Conservation (phyloP, 208 protist genomes). For the Trichomonas gallinae region DNA sequence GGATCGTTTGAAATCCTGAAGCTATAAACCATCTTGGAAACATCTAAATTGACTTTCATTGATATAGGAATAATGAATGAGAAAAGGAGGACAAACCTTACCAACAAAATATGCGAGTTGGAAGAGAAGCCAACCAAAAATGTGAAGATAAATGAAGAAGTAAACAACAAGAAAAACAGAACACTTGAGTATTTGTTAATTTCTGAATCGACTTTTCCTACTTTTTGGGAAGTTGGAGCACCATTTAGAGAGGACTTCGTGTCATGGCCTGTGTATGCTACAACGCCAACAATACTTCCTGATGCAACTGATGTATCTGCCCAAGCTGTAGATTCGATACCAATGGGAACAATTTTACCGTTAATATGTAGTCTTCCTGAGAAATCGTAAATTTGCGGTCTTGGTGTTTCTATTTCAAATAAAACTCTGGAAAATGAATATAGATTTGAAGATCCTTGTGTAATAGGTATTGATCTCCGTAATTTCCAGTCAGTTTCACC, state of each 20-base stretch:
- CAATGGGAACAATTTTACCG: slow-evolving; percentile 39
- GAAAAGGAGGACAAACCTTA: slow-evolving; percentile 82
- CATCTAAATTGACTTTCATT: slow-evolving; percentile 87
- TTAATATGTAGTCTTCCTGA: slow-evolving; percentile 26
- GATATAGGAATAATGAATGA: slow-evolving; percentile 86
- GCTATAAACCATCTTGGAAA: slow-evolving; percentile 83
- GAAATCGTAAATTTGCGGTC: slow-evolving; percentile 83
- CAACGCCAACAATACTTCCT: slow-evolving; percentile 53
- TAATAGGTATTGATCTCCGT: slow-evolving; percentile 39
- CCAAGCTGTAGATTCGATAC: slow-evolving; percentile 88
- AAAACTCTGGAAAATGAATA: not conserved
- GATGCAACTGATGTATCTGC: slow-evolving; percentile 77
- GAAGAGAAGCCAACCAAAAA: not conserved
- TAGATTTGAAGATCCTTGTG: slow-evolving; percentile 28
- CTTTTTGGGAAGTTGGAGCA: slow-evolving; percentile 51
- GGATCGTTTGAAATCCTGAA: slow-evolving; percentile 60
- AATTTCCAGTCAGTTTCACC: slow-evolving; percentile 97
- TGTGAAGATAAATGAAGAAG: slow-evolving; percentile 22
- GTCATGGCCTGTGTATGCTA: slow-evolving; percentile 55
- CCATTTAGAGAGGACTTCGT: slow-evolving; percentile 84
- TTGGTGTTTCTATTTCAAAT: slow-evolving; percentile 28
- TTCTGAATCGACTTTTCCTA: slow-evolving; percentile 75
- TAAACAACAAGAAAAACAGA: slow-evolving; percentile 51
- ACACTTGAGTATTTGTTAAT: slow-evolving; percentile 77
- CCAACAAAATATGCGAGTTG: slow-evolving; percentile 29